These are phyloP conservation scores for Boletus reticuloceps DNA, from an alignment of 768 basidiomycete genomes.

Conservation along the genomic window DNA sequence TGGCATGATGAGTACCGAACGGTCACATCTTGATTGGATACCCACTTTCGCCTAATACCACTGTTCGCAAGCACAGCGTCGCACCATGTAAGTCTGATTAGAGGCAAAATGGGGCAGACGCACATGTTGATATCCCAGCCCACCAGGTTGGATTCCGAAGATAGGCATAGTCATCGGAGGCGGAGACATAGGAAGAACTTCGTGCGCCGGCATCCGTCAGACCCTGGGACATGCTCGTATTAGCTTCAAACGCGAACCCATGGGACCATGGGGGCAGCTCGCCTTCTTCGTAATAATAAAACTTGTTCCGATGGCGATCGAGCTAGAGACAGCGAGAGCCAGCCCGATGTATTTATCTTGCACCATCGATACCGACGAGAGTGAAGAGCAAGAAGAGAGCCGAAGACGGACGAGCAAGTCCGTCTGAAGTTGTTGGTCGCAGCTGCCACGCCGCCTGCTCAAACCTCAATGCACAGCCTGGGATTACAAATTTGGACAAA, in stretches of 20 bases:
- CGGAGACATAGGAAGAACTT: slow-evolving; percentile 46
- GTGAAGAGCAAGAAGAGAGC: background rate
- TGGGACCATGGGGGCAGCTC: slow-evolving; percentile 5
- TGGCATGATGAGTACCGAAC: background rate
- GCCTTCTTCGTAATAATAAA: slow-evolving; percentile 99
- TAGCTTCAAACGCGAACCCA: slow-evolving; percentile 1
- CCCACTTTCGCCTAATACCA: slow-evolving; percentile 90
- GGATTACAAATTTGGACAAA: slow-evolving; percentile 14
- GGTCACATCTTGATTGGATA: background rate
- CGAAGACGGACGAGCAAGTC: slow-evolving; percentile 3
- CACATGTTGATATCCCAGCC: slow-evolving; percentile 90
- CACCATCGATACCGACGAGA: slow-evolving; percentile 46
- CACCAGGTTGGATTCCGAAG: slow-evolving; percentile 95
- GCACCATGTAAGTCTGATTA: slow-evolving; percentile 5
- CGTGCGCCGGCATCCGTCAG: slow-evolving; percentile 79
- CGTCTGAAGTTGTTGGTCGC: slow-evolving; percentile 5
- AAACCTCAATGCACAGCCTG: background rate
- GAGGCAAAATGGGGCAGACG: slow-evolving; percentile 35
- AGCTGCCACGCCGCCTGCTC: slow-evolving; percentile 4
- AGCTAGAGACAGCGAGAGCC: slow-evolving; percentile 80
- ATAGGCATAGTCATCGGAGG: slow-evolving; percentile 84
- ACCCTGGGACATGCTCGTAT: slow-evolving; percentile 52
- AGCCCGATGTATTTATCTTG: slow-evolving; percentile 98
- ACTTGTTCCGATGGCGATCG: slow-evolving; percentile 88
- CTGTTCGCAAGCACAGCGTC: slow-evolving; percentile 40